Conservation (phyloP, 257 asterid species). For the Scutellaria galericulata region DNA sequence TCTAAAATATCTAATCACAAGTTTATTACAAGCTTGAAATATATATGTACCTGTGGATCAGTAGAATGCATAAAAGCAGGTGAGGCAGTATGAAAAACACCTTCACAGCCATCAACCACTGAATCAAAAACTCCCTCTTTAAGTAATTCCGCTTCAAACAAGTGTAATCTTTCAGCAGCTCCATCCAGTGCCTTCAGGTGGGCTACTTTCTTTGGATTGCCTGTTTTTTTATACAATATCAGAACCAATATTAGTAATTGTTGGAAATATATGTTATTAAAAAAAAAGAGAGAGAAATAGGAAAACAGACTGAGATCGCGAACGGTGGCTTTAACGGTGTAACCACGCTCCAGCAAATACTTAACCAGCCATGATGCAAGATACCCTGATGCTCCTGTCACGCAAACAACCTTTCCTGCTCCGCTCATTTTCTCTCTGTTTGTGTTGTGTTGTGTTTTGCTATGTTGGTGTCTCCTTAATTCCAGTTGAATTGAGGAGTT, state of each 20-base stretch:
- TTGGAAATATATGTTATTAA: not conserved
- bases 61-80: slow-evolving; percentile 36
- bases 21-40: too few species aligned
- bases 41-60: slow-evolving; percentile 37
- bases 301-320: not conserved
- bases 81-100: slow-evolving; percentile 63
- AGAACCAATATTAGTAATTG: not conserved
- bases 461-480: not conserved
- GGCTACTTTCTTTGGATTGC: slow-evolving; percentile 43
- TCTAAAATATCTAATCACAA: too few species aligned
- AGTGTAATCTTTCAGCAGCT: slow-evolving; percentile 53
- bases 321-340: slow-evolving; percentile 15
- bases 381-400: slow-evolving; percentile 16
- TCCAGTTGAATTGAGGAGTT: too few species aligned
- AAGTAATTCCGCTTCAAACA: slow-evolving; percentile 47
- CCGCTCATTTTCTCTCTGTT: not conserved
- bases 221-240: slow-evolving; percentile 23
- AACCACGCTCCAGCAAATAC: slow-evolving; percentile 3
- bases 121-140: slow-evolving; percentile 59
- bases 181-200: slow-evolving; percentile 55
- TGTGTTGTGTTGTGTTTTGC: not conserved
- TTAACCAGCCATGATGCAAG: slow-evolving; percentile 4
- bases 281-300: not conserved
- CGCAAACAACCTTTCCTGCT: slow-evolving; percentile 5
- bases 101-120: slow-evolving; percentile 53